phyloP scores from a whole-genome alignment of 75 land plant genomes.

The Picea sitchensis region DNA sequence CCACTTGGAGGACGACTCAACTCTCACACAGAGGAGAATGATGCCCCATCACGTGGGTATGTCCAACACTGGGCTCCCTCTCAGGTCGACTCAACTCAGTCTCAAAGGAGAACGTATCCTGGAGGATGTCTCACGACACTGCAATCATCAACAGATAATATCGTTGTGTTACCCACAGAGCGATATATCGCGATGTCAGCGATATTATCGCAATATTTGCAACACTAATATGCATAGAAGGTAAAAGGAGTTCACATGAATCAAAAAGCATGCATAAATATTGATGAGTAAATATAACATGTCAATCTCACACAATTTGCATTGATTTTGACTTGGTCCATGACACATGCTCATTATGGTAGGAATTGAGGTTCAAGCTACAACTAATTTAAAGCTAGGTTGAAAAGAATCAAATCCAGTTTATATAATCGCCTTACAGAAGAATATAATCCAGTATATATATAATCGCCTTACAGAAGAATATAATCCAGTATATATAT shows the following conservation, averaged over 20 bases:
- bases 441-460: not conserved
- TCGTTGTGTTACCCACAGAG: no score
- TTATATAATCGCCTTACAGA: not conserved
- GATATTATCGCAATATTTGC: no score
- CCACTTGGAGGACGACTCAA: no score
- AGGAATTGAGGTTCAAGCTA: not conserved
- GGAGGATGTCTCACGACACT: no score
- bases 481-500: not conserved
- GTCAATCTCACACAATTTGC: not conserved
- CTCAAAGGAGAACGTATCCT: no score
- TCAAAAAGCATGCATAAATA: not conserved
- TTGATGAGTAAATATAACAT: no score
- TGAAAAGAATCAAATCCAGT: not conserved
- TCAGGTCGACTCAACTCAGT: no score
- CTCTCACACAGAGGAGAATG: no score
- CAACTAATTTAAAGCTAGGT: not conserved
- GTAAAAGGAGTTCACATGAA: not conserved
- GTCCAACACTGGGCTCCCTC: no score
- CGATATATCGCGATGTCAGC: no score
- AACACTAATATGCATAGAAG: not conserved
- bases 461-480: not conserved
- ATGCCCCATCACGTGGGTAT: no score
- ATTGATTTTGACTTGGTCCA: not conserved
- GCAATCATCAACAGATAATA: no score
- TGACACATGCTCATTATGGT: not conserved